Conservation (phyloP, 495 filamentous ascomycete genomes). For the Geopyxis carbonaria region DNA sequence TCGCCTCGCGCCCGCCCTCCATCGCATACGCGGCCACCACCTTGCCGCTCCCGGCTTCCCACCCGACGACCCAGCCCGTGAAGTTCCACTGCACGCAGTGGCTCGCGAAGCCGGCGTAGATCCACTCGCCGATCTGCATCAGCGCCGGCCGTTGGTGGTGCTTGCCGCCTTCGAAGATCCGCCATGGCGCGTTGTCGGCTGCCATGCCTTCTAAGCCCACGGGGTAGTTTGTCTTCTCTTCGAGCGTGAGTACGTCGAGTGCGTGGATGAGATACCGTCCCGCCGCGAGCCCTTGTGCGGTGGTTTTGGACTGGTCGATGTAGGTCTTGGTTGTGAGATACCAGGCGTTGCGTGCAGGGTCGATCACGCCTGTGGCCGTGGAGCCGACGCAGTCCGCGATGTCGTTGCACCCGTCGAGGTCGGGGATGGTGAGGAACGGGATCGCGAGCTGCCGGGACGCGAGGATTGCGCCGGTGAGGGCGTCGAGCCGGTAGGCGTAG, state of each 20-base stretch:
- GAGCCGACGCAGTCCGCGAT: slow-evolving; percentile 32
- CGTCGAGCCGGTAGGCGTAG: slow-evolving; percentile 32
- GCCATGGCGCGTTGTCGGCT: slow-evolving; percentile 30
- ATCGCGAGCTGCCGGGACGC: slow-evolving; percentile 28
- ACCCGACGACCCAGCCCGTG: slow-evolving; percentile 33
- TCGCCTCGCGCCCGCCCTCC: slow-evolving; percentile 25
- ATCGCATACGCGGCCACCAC: slow-evolving; percentile 28
- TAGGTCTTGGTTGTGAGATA: slow-evolving; percentile 33
- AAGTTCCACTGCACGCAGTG: slow-evolving; percentile 35
- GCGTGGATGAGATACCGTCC: slow-evolving; percentile 30
- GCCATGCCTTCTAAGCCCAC: slow-evolving; percentile 27
- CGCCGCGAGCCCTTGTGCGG: slow-evolving; percentile 20
- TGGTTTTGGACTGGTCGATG: slow-evolving; percentile 19
- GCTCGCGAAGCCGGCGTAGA: slow-evolving; percentile 32
- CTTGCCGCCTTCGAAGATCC: slow-evolving; percentile 31
- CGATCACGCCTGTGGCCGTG: slow-evolving; percentile 34
- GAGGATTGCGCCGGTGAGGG: slow-evolving; percentile 31
- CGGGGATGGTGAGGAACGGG: slow-evolving; percentile 30
- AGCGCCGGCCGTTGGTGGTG: slow-evolving; percentile 30
- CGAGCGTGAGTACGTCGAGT: slow-evolving; percentile 27
- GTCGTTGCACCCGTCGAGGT: slow-evolving; percentile 33
- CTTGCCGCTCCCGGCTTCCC: slow-evolving; percentile 29
- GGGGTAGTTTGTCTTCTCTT: slow-evolving; percentile 28
- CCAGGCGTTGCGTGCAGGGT: slow-evolving; percentile 31
- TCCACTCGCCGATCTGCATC: slow-evolving; percentile 28